Percentiles rank a stretch among this genome's conserved stretches.
Conservation (phyloP, 2,329 filamentous ascomycete species). For the Colletotrichum kahawae region DNA sequence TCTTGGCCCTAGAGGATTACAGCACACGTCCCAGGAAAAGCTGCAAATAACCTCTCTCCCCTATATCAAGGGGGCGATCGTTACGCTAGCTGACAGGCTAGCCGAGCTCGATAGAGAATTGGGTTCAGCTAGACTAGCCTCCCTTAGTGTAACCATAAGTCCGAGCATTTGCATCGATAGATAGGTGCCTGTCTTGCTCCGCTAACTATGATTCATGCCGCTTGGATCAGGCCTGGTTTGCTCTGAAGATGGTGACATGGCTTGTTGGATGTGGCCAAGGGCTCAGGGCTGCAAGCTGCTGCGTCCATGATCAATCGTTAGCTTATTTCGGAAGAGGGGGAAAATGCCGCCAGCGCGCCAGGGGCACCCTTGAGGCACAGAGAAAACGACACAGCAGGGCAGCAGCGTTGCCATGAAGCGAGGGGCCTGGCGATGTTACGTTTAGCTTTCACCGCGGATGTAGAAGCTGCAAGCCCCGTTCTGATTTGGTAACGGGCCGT, state of each 20-base stretch:
- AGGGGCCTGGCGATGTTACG: no score
- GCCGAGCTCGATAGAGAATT: background rate
- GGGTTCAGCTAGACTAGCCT: background rate
- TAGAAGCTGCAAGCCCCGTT: no score
- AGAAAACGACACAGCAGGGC: background rate
- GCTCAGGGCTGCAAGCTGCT: background rate
- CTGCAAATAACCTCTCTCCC: background rate
- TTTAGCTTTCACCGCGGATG: no score
- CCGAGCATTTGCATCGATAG: background rate
- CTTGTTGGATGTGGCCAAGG: background rate
- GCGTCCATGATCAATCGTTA: background rate
- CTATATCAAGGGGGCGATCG: background rate
- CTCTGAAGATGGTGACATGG: background rate
- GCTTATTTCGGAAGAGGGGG: no score
- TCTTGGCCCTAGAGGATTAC: background rate
- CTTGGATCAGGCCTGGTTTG: background rate
- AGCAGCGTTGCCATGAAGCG: no score
- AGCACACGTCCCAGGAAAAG: no score
- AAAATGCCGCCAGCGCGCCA: no score
- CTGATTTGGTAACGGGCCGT: no score
- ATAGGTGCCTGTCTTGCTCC: no score
- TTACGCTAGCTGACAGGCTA: background rate
- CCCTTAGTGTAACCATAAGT: background rate
- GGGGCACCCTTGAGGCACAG: no score
- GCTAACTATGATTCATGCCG: background rate